Evolutionary conservation across 2,329 filamentous ascomycete genomes (phyloP).

Genomic region (Aspergillus tubingensis): DNA sequence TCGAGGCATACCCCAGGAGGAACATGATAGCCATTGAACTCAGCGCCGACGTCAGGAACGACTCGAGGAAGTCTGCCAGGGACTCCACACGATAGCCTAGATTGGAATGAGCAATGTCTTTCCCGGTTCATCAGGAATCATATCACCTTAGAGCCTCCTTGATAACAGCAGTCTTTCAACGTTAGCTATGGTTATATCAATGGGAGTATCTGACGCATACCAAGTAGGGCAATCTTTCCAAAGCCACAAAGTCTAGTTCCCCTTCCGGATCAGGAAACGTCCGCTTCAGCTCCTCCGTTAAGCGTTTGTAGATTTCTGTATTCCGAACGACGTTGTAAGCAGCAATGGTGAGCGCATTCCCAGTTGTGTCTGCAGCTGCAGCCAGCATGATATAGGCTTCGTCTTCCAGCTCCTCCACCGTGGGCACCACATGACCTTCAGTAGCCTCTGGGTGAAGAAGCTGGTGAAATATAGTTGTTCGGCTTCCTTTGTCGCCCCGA

Average conservation of each 20-base stretch:
- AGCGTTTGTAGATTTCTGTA: constrained; percentile 26
- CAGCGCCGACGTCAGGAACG: constrained; percentile 32
- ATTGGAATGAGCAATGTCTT: background rate
- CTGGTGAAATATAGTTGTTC: constrained; percentile 27
- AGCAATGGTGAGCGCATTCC: constrained; percentile 36
- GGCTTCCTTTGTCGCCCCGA: constrained; percentile 17
- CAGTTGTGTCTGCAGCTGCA: constrained; percentile 39
- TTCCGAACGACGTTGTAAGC: constrained; percentile 33
- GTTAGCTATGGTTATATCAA: background rate
- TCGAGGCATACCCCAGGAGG: constrained; percentile 30
- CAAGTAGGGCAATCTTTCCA: constrained; percentile 42
- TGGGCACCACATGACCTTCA: constrained; percentile 22
- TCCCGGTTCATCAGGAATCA: background rate
- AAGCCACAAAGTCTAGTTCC: constrained; percentile 26
- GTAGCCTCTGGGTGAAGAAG: constrained; percentile 20
- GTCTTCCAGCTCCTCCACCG: constrained; percentile 28
- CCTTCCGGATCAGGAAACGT: constrained; percentile 33
- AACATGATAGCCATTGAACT: constrained; percentile 35
- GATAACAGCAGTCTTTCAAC: constrained; percentile 32
- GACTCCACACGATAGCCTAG: constrained; percentile 35
- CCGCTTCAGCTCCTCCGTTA: constrained; percentile 31
- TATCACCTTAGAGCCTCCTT: constrained; percentile 39
- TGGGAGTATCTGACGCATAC: constrained; percentile 4
- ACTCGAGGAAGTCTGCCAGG: constrained; percentile 37
- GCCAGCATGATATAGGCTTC: constrained; percentile 31